phyloP scores from a whole-genome alignment of 768 basidiomycete genomes.

The Mycena leptocephala region DNA sequence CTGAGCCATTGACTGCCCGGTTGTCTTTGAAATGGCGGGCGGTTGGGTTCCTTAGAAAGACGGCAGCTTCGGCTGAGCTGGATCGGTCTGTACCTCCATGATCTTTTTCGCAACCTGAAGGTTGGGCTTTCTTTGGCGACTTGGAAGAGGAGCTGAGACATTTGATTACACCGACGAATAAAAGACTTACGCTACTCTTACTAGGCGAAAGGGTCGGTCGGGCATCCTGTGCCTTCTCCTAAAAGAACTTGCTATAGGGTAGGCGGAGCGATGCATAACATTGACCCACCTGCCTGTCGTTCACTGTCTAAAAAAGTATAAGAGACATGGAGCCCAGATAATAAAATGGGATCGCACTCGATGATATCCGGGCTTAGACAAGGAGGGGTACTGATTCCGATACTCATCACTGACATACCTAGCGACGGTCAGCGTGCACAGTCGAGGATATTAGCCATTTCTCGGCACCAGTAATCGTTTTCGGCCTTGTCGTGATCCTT shows the following conservation, averaged over 20 bases:
- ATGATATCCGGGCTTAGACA: background rate
- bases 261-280: background rate
- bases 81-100: background rate
- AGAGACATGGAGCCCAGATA: background rate
- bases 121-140: background rate
- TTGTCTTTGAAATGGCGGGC: conserved; percentile 11
- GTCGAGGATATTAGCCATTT: no score
- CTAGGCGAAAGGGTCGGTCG: background rate
- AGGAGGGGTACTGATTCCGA: background rate
- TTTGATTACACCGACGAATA: background rate
- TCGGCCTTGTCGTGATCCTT: conserved; percentile 12
- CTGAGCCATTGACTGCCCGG: background rate
- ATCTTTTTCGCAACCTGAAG: background rate
- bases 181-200: background rate
- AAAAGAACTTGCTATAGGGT: background rate
- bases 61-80: background rate
- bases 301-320: background rate
- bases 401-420: conserved; percentile 27
- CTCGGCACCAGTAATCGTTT: conserved; percentile 19
- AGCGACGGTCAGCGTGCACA: background rate
- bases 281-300: background rate
- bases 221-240: background rate
- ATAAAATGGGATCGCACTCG: background rate
- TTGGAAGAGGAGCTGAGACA: background rate
- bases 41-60: conserved; percentile 1